Percentiles rank a stretch among this genome's conserved stretches.
Evolutionary conservation across 176 grass and related monocot species (phyloP).

Genomic region (Avena atlantica): DNA sequence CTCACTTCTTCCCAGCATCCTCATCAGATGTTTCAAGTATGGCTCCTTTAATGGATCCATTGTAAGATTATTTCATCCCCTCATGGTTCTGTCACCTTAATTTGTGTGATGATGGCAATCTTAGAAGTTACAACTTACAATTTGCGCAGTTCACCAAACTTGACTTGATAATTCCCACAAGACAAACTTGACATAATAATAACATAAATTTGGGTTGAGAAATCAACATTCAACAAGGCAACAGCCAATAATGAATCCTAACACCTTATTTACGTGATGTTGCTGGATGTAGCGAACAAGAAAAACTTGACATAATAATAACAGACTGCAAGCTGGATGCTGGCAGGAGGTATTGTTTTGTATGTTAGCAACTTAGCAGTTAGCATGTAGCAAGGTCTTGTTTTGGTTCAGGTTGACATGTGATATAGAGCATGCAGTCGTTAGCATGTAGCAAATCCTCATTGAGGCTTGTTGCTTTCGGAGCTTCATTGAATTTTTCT

Average conservation of each 20-base stretch:
- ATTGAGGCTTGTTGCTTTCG: neutral
- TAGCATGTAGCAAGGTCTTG: neutral
- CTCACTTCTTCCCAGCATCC: slow-evolving; percentile 92
- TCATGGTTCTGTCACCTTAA: neutral
- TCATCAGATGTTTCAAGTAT: slow-evolving; percentile 85
- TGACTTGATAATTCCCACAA: slow-evolving; percentile 22
- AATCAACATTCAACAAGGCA: slow-evolving; percentile 8
- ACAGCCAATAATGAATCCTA: neutral
- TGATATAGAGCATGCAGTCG: neutral
- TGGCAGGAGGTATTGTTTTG: neutral
- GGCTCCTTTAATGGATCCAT: slow-evolving; percentile 84
- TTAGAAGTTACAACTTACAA: slow-evolving; percentile 31
- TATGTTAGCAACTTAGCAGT: slow-evolving; percentile 6
- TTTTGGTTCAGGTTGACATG: slow-evolving; percentile 16
- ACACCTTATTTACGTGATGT: slow-evolving; percentile 7
- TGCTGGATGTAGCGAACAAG: no score
- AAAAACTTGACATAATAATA: no score
- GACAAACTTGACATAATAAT: slow-evolving; percentile 20
- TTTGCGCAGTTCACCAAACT: slow-evolving; percentile 29
- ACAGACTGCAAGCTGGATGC: neutral
- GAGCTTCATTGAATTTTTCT: neutral
- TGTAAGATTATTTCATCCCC: slow-evolving; percentile 68
- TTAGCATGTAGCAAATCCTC: slow-evolving; percentile 2
- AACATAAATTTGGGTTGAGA: slow-evolving; percentile 5
- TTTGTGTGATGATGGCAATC: slow-evolving; percentile 28